Conservation (phyloP, 2,329 filamentous ascomycete genomes). For the Chaetomiaceae sp. region DNA sequence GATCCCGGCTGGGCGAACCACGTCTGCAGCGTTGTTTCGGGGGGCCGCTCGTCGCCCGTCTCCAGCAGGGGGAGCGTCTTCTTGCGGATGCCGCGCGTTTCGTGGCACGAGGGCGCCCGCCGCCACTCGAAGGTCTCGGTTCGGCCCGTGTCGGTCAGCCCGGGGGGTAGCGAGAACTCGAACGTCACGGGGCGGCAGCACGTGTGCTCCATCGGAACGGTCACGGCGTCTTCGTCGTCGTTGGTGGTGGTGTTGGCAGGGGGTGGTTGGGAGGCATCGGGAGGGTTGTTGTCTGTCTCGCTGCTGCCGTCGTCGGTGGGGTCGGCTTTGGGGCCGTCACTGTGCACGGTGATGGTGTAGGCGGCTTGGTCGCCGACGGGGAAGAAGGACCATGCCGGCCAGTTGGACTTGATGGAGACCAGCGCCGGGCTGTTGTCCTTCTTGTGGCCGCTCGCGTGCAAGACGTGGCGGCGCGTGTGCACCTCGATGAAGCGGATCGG, state of each 20-base stretch:
- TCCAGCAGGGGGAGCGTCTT: not conserved
- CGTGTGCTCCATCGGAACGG: conserved; percentile 3
- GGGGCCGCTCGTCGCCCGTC: conserved; percentile 8
- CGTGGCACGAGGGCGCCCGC: not conserved
- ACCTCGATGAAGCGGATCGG: conserved; percentile 13
- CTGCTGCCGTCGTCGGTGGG: not conserved
- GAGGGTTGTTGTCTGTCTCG: too few species aligned
- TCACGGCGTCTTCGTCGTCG: not conserved
- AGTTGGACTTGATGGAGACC: conserved; percentile 4
- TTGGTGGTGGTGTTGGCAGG: too few species aligned
- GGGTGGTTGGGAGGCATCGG: too few species aligned
- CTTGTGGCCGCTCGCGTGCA: conserved; percentile 10
- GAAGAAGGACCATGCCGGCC: not conserved
- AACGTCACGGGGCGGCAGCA: conserved; percentile 6
- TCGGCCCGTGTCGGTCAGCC: not conserved
- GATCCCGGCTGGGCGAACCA: not conserved
- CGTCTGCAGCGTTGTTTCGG: not conserved
- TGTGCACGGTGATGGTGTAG: conserved; percentile 5
- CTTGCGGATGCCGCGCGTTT: conserved; percentile 11
- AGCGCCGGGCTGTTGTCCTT: conserved; percentile 7
- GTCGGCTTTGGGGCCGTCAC: not conserved
- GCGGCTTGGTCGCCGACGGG: not conserved
- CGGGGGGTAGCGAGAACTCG: conserved; percentile 2
- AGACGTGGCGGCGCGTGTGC: not conserved
- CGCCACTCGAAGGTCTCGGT: conserved; percentile 10